Percentiles rank a stretch among this genome's conserved stretches.
Evolutionary conservation across 2,329 filamentous ascomycete species (phyloP).

Genomic region (Fusarium bactridioides): DNA sequence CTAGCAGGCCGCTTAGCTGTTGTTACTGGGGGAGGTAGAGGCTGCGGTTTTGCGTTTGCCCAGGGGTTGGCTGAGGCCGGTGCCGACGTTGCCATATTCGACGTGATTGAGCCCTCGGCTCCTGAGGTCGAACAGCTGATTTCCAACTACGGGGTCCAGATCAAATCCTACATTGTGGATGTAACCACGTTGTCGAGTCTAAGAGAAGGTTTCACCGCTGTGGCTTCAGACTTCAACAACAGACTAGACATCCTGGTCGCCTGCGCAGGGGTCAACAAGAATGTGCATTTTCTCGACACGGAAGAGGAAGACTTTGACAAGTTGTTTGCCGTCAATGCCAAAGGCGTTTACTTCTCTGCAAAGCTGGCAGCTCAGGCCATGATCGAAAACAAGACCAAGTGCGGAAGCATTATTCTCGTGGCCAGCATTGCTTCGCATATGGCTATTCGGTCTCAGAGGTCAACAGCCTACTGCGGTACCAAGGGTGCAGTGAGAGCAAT

Average conservation of each 20-base stretch:
- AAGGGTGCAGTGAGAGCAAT: slow-evolving; percentile 40
- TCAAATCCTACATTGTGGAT: slow-evolving; percentile 60
- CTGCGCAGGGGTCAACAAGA: slow-evolving; percentile 65
- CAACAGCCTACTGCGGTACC: slow-evolving; percentile 45
- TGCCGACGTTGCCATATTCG: slow-evolving; percentile 64
- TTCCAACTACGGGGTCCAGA: slow-evolving; percentile 51
- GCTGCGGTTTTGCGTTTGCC: slow-evolving; percentile 68
- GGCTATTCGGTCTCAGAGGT: slow-evolving; percentile 57
- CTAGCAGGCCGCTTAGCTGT: slow-evolving; percentile 55
- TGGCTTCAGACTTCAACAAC: slow-evolving; percentile 54
- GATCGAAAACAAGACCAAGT: slow-evolving; percentile 58
- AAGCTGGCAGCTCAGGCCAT: slow-evolving; percentile 59
- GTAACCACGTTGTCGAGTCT: slow-evolving; percentile 56
- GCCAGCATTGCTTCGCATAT: slow-evolving; percentile 62
- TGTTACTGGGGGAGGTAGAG: slow-evolving; percentile 62
- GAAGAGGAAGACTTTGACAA: slow-evolving; percentile 70
- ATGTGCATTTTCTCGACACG: slow-evolving; percentile 66
- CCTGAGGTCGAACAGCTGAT: slow-evolving; percentile 54
- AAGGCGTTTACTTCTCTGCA: slow-evolving; percentile 67
- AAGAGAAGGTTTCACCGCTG: slow-evolving; percentile 58
- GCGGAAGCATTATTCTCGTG: slow-evolving; percentile 61
- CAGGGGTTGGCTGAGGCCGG: slow-evolving; percentile 66
- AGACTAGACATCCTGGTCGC: slow-evolving; percentile 64
- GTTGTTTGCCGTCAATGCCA: slow-evolving; percentile 71
- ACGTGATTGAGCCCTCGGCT: slow-evolving; percentile 61